These are phyloP conservation scores for Diaporthe australafricana DNA, from an alignment of 2,329 filamentous ascomycete genomes.

Conservation along the genomic window DNA sequence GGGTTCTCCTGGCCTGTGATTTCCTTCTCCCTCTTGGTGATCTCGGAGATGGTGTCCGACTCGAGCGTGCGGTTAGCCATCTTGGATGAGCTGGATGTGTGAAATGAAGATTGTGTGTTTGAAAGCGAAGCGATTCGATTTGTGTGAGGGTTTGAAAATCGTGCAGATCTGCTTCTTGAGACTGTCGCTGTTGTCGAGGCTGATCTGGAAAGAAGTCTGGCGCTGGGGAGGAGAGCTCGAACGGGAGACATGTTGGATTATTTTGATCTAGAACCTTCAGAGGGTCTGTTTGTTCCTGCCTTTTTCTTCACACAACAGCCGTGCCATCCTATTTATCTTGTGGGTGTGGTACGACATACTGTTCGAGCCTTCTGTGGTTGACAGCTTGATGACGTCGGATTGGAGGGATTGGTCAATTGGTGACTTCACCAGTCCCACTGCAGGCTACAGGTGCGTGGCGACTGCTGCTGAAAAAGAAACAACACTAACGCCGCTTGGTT, in stretches of 20 bases:
- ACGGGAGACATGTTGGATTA: conserved; percentile 6
- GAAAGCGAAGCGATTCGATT: background rate
- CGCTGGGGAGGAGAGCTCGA: background rate
- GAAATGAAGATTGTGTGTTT: conserved; percentile 13
- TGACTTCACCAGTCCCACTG: conserved; percentile 31
- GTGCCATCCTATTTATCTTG: background rate
- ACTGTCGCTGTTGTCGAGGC: background rate
- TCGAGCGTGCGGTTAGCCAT: conserved; percentile 39
- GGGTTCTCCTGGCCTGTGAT: conserved; percentile 51
- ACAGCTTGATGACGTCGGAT: conserved; percentile 20
- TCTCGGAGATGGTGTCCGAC: conserved; percentile 50
- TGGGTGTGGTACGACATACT: background rate
- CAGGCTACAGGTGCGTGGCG: background rate
- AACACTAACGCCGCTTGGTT: background rate
- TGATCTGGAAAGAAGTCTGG: background rate
- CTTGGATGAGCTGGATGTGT: conserved; percentile 30
- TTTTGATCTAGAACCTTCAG: background rate
- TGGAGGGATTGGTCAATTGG: background rate
- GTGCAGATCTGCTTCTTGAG: background rate
- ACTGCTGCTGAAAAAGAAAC: conserved; percentile 6
- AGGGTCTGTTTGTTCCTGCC: background rate
- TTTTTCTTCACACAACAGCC: background rate
- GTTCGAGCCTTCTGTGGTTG: too few species aligned
- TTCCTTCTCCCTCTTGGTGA: conserved; percentile 53
- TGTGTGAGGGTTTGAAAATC: background rate